phyloP scores from a whole-genome alignment of 805 yeast genomes.

The Yarrowia keelungensis region DNA sequence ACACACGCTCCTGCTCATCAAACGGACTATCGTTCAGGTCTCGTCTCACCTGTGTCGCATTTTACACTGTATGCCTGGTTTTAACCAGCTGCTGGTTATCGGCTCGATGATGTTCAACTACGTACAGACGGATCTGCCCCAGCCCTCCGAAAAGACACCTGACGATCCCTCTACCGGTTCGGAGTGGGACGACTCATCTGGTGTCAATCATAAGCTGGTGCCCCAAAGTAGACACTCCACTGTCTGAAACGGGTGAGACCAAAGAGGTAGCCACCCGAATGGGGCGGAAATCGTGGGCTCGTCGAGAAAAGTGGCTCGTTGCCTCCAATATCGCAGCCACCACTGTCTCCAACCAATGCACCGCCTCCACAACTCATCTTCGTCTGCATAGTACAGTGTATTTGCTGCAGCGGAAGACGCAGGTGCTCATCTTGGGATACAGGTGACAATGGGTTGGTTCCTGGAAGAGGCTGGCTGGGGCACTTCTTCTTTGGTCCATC shows the following conservation, averaged over 20 bases:
- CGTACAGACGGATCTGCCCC: constrained; percentile 1
- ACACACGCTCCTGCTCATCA: neutral
- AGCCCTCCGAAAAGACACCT: constrained; percentile 1
- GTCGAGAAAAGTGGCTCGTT: neutral
- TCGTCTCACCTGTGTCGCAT: neutral
- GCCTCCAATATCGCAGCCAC: neutral
- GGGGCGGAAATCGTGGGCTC: too few species aligned
- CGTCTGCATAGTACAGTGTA: neutral
- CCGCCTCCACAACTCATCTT: constrained; percentile 3
- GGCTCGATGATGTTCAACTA: neutral
- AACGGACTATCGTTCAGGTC: neutral
- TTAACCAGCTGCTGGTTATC: neutral
- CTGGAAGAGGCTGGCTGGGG: neutral
- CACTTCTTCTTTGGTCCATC: neutral
- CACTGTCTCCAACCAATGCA: neutral
- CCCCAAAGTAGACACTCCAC: neutral
- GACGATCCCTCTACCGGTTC: constrained; percentile 6
- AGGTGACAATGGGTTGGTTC: neutral
- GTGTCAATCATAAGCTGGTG: neutral
- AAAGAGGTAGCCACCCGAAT: too few species aligned
- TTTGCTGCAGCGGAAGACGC: constrained; percentile 11
- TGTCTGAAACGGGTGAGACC: neutral
- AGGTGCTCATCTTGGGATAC: constrained; percentile 22
- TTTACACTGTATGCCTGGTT: constrained; percentile 7
- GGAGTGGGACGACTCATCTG: neutral